A percentile compares a stretch with the other conserved stretches of the same genome.
phyloP scores from a whole-genome alignment of 2,329 filamentous ascomycete genomes.

The Colletotrichum theobromicola region DNA sequence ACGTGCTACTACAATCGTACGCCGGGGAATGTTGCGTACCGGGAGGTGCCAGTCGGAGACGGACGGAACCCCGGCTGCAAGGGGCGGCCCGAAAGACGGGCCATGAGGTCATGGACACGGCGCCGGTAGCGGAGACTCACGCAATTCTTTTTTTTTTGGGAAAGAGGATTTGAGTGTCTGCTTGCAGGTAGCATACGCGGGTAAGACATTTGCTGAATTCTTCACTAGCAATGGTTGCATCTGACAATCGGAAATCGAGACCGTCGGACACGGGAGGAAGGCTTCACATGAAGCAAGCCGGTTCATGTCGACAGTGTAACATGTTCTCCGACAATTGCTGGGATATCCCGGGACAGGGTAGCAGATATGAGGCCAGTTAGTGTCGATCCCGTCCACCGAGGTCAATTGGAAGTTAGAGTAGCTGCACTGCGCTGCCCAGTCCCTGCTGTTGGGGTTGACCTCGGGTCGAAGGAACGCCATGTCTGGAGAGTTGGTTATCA shows the following conservation, averaged over 20 bases:
- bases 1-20: not conserved
- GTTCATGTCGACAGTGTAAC: not conserved
- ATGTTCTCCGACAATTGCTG: not conserved
- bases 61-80: constrained; percentile 2
- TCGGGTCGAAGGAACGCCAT: not conserved
- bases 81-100: constrained; percentile 9
- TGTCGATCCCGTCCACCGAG: not conserved
- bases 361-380: not conserved
- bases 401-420: not conserved
- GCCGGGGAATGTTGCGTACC: not conserved
- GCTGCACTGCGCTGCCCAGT: not conserved
- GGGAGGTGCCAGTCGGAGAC: constrained; percentile 9
- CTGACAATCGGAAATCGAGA: not conserved
- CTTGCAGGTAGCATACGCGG: not conserved
- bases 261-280: not conserved
- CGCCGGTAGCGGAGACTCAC: not conserved
- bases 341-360: not conserved
- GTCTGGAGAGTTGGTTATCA: not conserved
- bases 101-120: constrained; percentile 9
- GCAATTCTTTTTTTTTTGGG: fast-evolving
- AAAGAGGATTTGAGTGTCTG: not conserved
- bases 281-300: not conserved
- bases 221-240: not conserved
- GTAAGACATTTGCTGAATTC: not conserved
- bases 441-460: not conserved